phyloP scores from a whole-genome alignment of 805 yeast genomes.

The Metschnikowia santaceciliae region DNA sequence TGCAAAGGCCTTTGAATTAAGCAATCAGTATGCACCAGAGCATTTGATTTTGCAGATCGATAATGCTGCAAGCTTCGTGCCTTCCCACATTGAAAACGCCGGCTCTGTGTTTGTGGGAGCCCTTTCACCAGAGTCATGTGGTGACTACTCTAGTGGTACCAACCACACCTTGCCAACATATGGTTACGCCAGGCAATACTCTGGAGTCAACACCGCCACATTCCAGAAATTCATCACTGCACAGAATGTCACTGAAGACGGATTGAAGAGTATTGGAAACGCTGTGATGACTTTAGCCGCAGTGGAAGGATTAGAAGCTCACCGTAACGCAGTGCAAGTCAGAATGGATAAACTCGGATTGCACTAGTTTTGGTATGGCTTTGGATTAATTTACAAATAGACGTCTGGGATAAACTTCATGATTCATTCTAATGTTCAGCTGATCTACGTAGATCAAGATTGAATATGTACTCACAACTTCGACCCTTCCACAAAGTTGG shows the following conservation, averaged over 20 bases:
- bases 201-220: slow-evolving; percentile 95
- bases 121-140: slow-evolving; percentile 95
- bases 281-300: slow-evolving; percentile 96
- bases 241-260: slow-evolving; percentile 83
- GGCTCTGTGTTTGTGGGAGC: slow-evolving; percentile 97
- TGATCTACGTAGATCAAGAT: neutral
- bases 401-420: neutral
- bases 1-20: slow-evolving; percentile 80
- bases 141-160: slow-evolving; percentile 97
- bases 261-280: slow-evolving; percentile 83
- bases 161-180: slow-evolving; percentile 98
- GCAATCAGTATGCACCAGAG: slow-evolving; percentile 95
- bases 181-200: slow-evolving; percentile 96
- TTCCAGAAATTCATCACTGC: slow-evolving; percentile 94
- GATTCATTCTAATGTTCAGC: neutral
- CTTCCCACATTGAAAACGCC: slow-evolving; percentile 75
- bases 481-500: slow-evolving; percentile 35
- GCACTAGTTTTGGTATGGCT: slow-evolving; percentile 18
- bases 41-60: slow-evolving; percentile 90
- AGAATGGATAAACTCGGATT: slow-evolving; percentile 82
- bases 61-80: slow-evolving; percentile 69
- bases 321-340: slow-evolving; percentile 92
- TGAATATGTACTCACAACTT: slow-evolving; percentile 24
- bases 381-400: neutral
- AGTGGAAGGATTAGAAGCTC: slow-evolving; percentile 96